A percentile compares a stretch with the other conserved stretches of the same genome.
These are phyloP conservation scores for Cyphellophora attinorum DNA, from an alignment of 2,329 filamentous ascomycete genomes.

Conservation along the genomic window DNA sequence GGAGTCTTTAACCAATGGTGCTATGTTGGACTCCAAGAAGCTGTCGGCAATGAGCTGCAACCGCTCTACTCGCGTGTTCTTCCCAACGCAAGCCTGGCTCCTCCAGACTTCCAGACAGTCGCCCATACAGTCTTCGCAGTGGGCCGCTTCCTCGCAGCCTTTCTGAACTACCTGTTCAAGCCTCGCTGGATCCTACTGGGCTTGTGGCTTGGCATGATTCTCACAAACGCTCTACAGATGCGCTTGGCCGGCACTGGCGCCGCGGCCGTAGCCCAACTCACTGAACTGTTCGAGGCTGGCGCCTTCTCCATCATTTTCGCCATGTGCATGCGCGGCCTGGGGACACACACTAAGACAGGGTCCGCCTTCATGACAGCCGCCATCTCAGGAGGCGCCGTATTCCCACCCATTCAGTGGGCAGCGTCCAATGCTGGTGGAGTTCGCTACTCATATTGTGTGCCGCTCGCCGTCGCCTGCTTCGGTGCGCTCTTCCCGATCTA, in stretches of 20 bases:
- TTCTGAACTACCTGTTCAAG: conserved; percentile 44
- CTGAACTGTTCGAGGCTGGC: conserved; percentile 53
- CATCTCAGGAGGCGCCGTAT: conserved; percentile 44
- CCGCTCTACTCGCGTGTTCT: conserved; percentile 33
- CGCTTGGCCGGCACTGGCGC: conserved; percentile 33
- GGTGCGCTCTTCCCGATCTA: conserved; percentile 46
- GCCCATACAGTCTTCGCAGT: conserved; percentile 49
- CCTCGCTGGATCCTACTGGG: conserved; percentile 48
- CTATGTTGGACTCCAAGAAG: conserved; percentile 54
- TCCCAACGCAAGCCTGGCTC: conserved; percentile 17
- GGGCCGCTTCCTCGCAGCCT: conserved; percentile 48
- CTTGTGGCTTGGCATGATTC: conserved; percentile 43
- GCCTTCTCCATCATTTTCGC: conserved; percentile 51
- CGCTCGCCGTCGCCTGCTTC: conserved; percentile 41
- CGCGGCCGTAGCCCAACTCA: conserved; percentile 39
- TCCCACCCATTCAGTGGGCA: conserved; percentile 44
- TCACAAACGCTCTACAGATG: conserved; percentile 44
- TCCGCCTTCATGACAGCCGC: conserved; percentile 44
- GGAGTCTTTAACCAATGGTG: conserved; percentile 48
- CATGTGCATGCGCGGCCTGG: conserved; percentile 48
- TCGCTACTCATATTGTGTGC: conserved; percentile 43
- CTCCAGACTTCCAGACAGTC: conserved; percentile 41
- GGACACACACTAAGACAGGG: conserved; percentile 48
- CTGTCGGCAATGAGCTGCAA: conserved; percentile 39
- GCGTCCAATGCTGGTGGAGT: conserved; percentile 29